Conservation (phyloP, 805 yeast species). For the Kuraishia capsulata region DNA sequence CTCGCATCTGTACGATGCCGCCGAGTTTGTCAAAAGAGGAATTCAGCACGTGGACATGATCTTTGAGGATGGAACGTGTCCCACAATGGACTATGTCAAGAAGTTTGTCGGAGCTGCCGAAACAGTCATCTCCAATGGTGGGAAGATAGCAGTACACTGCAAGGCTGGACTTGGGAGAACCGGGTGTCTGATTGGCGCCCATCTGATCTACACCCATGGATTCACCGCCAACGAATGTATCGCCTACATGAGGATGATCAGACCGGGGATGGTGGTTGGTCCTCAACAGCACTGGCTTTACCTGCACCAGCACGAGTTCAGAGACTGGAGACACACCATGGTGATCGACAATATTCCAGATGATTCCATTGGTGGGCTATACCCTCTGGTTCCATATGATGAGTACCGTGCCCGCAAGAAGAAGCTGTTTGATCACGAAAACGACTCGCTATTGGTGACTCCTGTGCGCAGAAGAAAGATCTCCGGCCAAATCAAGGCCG, state of each 20-base stretch:
- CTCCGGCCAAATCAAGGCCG: constrained; percentile 60
- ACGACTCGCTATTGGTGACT: constrained; percentile 24
- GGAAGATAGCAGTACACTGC: constrained; percentile 97
- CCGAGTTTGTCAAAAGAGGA: constrained; percentile 72
- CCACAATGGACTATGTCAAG: constrained; percentile 86
- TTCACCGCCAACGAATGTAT: constrained; percentile 96
- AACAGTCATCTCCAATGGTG: constrained; percentile 74
- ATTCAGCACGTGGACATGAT: constrained; percentile 92
- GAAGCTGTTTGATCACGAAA: constrained; percentile 15
- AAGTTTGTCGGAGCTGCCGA: constrained; percentile 94
- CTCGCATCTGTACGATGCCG: constrained; percentile 81
- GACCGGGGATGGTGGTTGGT: constrained; percentile 99
- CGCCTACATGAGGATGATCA: constrained; percentile 88
- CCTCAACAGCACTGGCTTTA: constrained; percentile 99
- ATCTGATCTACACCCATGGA: constrained; percentile 90
- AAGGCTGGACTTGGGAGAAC: constrained; percentile 98
- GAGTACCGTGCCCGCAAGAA: constrained; percentile 48
- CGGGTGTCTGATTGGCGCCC: constrained; percentile 96
- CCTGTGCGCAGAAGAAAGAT: constrained; percentile 67
- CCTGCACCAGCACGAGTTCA: constrained; percentile 88
- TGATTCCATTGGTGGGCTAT: constrained; percentile 57
- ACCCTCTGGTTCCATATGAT: constrained; percentile 52
- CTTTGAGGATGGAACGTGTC: constrained; percentile 97
- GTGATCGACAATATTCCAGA: constrained; percentile 62
- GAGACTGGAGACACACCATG: constrained; percentile 95